Base-by-base conservation (phyloP, 2,329 filamentous ascomycete genomes). In the Colletotrichum cordylinicola region DNA sequence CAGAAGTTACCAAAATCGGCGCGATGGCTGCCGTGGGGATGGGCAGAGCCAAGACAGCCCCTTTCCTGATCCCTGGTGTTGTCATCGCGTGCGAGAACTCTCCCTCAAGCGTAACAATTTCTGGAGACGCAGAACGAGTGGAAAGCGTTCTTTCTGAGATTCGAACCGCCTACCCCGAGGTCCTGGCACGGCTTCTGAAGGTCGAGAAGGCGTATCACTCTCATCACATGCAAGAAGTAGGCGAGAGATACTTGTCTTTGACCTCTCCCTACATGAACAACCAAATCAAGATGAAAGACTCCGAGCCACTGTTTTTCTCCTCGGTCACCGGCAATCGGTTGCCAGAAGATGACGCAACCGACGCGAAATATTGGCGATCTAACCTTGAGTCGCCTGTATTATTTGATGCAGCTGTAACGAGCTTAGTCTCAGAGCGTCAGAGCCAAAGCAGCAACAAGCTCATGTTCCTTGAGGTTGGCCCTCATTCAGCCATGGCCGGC, bases 251-350 rank as follows among this genome's bases (percentile, higher is more conserved):
- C 74, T 24, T 68, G 0, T 21, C 70, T 2, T 29, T 74, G 7
- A 67, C 65, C 4, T 69, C 56, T 6, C 58, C 64, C 4, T 27
- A 75, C 21, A 48, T 75, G 9, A 12, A 13, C 6, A 21, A 10
- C 3, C 16, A 37, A 4, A 27, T 9, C 12, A 21, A 13, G 1
- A 21, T 0, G 5, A 52, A 68, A 4, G 21, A 15, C 8, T 35
- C 56, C 2, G 55, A 9, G 29, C 16, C 60, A 2, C 6, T 27
- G 4, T 70, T 74, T 58, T 33, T 64, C 24, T 74, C 80, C 8
- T 81, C 78, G 8, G 83, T 85, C 2, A 82, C 81, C 3, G 80
- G 80, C 2, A 74, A 79, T 16, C 24, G 43, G 6, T 8, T 21
- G 27, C 6, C 37, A 80, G 62, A 72, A 82, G 78, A 74, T 5